Evolutionary conservation across 2,329 filamentous ascomycete species (phyloP), one percentile per base, ranked within the genome.

Genomic region (Dactylellina drechsleri): DNA sequence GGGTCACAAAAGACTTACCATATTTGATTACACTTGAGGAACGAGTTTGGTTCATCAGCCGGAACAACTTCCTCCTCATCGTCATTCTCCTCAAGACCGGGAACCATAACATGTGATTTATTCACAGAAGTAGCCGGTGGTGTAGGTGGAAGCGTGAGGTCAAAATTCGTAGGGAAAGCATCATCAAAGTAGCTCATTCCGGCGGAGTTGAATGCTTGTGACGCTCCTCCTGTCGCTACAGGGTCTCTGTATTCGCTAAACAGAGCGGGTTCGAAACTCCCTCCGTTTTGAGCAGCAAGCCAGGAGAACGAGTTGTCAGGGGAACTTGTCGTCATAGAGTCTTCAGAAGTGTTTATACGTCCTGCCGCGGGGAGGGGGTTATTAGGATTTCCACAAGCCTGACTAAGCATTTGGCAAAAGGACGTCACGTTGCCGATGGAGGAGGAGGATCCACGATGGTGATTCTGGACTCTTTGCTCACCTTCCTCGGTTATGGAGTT

Each of bases 211-310:
- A 84, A 89, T 77, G 96, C 86, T 66, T 90, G 94, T 13, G 43
- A 18, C 4, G 65, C 58, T 3, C 49, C 50, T 28, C 23, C 43
- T 23, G 5, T 13, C 68, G 92, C 91, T 79, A 96, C 92, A 0
- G 92, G 89, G 80, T 99, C 95, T 61, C 95, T 90, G 82, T 97
- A 98, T 79, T 93, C 92, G 64, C 91, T 92, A 81, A 97, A 98
- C 3, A 98, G 85, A 66, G 95, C 89, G 0, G 95, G 94, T 76
- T 98, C 93, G 79, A 98, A 97, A 10, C 26, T 52, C 15, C 70
- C 64, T 68, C 90, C 90, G 79, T 93, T 94, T 81, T 96, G 79
- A 79, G 78, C 80, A 79, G 82, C 83, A 80, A 83, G 82, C 83
- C 62, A 81, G 78, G 77, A 82, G 83, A 81, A 82, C 81, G 74